Evolutionary conservation across 352 stramenopile species (phyloP).

Genomic region (Phytophthora citrophthora): DNA sequence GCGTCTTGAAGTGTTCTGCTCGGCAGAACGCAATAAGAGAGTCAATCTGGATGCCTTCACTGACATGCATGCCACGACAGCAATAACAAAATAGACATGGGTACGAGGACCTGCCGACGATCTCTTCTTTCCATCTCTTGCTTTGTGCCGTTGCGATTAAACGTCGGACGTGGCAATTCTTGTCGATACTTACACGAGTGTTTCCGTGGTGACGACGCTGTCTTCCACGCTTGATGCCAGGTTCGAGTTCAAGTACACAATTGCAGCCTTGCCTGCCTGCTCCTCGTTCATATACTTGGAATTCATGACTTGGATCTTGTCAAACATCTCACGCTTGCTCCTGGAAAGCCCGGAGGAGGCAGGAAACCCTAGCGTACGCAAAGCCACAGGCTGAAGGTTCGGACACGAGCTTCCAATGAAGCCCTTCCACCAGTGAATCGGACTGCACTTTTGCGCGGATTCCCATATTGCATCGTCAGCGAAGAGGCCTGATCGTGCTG

Average conservation of each 20-base stretch:
- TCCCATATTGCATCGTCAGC: conserved; percentile 79
- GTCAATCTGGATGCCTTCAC: conserved; percentile 25
- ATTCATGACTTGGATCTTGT: conserved; percentile 62
- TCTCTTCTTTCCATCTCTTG: conserved; percentile 16
- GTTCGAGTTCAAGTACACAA: conserved; percentile 77
- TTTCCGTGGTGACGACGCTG: conserved; percentile 50
- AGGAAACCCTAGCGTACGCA: conserved; percentile 68
- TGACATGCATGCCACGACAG: conserved; percentile 33
- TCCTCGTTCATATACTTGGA: conserved; percentile 74
- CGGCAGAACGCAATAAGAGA: conserved; percentile 13
- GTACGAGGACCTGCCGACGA: conserved; percentile 35
- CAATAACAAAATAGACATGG: conserved; percentile 46
- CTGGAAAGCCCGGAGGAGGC: conserved; percentile 61
- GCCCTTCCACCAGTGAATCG: conserved; percentile 81
- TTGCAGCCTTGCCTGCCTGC: conserved; percentile 71
- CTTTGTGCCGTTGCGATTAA: neutral
- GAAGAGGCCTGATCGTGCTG: conserved; percentile 64
- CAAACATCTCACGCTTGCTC: conserved; percentile 59
- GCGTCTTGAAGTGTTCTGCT: conserved; percentile 21
- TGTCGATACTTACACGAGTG: conserved; percentile 39
- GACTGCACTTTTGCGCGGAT: conserved; percentile 73
- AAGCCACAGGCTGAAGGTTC: conserved; percentile 65
- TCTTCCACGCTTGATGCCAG: conserved; percentile 44
- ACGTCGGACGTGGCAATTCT: neutral
- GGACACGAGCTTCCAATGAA: conserved; percentile 79